Percentiles rank a stretch among this genome's conserved stretches.
Evolutionary conservation across 768 basidiomycete species (phyloP).

Genomic region (Albatrellus ellisii): DNA sequence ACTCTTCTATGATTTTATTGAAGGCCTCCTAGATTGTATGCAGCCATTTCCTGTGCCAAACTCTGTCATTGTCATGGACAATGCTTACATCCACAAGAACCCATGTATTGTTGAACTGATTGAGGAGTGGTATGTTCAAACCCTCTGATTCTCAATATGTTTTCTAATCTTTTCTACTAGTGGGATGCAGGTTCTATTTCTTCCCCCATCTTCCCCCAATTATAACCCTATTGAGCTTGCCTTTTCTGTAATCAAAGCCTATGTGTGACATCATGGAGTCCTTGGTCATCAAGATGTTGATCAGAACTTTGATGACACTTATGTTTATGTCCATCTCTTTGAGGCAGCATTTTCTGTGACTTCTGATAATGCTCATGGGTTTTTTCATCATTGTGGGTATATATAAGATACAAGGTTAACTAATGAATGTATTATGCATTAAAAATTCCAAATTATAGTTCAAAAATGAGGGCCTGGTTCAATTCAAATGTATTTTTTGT

Average conservation of each 20-base stretch:
- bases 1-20: not conserved
- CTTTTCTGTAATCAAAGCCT: conserved; percentile 1
- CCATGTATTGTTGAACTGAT: not conserved
- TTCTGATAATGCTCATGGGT: not conserved
- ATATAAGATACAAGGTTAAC: not conserved
- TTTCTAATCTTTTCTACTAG: not conserved
- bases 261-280: not conserved
- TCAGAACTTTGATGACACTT: not conserved
- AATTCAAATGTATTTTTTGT: not conserved
- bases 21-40: not conserved
- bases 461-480: not conserved
- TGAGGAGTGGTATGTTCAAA: not conserved
- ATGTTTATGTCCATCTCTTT: not conserved
- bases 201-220: not conserved
- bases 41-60: conserved; percentile 2
- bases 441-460: not conserved
- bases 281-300: not conserved
- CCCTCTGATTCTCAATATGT: too few species aligned
- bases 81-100: not conserved
- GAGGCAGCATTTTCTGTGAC: not conserved
- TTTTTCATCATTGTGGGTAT: not conserved
- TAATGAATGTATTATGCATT: not conserved
- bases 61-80: conserved; percentile 2
- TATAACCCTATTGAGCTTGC: conserved; percentile 4
- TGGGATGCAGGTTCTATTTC: not conserved